Evolutionary conservation across 2,329 filamentous ascomycete genomes (phyloP).

Genomic region (Colletotrichum lini): DNA sequence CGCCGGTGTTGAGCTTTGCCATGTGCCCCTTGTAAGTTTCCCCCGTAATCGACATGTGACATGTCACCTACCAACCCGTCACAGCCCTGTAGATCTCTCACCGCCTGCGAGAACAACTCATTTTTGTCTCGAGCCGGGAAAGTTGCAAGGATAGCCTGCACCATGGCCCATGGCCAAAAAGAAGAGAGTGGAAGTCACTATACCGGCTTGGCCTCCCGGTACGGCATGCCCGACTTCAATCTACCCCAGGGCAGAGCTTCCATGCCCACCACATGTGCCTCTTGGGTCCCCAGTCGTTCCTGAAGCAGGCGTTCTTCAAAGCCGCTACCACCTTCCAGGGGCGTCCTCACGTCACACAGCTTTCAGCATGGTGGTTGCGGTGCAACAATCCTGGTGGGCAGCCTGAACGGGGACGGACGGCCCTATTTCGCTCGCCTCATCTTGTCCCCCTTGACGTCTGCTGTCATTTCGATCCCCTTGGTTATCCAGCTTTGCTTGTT

Average conservation of each 20-base stretch:
- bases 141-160: constrained; percentile 13
- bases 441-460: constrained; percentile 3
- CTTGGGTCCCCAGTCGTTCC: constrained; percentile 1
- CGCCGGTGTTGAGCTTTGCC: neutral
- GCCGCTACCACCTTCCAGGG: constrained; percentile 13
- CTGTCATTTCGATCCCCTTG: constrained; percentile 5
- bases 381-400: neutral
- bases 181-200: constrained; percentile 9
- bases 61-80: constrained; percentile 33
- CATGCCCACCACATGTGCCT: neutral
- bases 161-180: neutral
- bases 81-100: constrained; percentile 40
- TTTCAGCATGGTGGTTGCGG: constrained; percentile 2
- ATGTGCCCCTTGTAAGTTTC: constrained; percentile 8
- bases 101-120: constrained; percentile 28
- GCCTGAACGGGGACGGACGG: neutral
- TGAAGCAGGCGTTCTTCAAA: constrained; percentile 30
- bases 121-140: constrained; percentile 3
- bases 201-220: constrained; percentile 10
- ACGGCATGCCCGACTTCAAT: neutral
- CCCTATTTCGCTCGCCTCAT: constrained; percentile 7
- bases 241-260: constrained; percentile 3
- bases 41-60: constrained; percentile 30
- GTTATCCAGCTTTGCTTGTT: neutral
- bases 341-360: constrained; percentile 25